Evolutionary conservation across 257 asterid genomes (phyloP).

Genomic region (Paraleonurus japonicus): DNA sequence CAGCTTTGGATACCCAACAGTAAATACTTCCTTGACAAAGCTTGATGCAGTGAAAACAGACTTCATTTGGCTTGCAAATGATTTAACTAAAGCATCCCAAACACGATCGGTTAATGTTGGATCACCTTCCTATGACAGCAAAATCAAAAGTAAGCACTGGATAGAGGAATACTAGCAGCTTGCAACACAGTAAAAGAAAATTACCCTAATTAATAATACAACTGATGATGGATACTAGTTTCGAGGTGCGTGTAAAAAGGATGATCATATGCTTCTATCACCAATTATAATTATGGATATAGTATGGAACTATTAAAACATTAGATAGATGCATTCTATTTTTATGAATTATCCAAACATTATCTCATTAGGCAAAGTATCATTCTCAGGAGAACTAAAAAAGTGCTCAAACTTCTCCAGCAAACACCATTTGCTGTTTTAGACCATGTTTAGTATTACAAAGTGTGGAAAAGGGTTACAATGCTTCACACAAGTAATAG

Average conservation of each 20-base stretch:
- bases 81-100: constrained; percentile 88
- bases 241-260: not conserved
- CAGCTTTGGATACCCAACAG: constrained; percentile 91
- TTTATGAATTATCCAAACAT: not conserved
- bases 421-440: not conserved
- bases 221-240: not conserved
- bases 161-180: not conserved
- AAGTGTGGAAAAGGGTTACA: not conserved
- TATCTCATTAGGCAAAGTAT: constrained; percentile 5
- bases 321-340: not conserved
- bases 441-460: not conserved
- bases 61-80: constrained; percentile 95
- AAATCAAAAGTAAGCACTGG: constrained; percentile 26
- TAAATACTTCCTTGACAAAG: constrained; percentile 90
- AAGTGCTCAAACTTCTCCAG: not conserved
- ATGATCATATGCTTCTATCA: constrained; percentile 7
- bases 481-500: not conserved
- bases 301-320: not conserved
- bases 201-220: not conserved
- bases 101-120: constrained; percentile 85
- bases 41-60: constrained; percentile 91
- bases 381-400: not conserved
- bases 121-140: constrained; percentile 76
- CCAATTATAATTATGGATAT: not conserved
- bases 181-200: not conserved